Conservation (phyloP, 2,329 filamentous ascomycete species). For the Pseudogymnoascus sp. region DNA sequence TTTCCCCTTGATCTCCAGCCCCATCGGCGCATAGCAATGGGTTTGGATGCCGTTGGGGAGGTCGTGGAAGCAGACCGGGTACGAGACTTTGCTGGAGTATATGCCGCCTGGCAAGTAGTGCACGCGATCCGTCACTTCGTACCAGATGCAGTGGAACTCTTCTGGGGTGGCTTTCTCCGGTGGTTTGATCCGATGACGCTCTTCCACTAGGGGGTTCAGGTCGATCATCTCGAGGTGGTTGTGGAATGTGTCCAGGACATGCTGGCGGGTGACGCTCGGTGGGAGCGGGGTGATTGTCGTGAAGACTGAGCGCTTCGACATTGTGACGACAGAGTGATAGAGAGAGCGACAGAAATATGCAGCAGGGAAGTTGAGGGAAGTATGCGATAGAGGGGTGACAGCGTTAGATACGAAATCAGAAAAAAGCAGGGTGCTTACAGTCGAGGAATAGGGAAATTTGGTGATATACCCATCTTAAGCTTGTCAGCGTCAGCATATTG, state of each 20-base stretch:
- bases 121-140: conserved; percentile 68
- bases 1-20: conserved; percentile 67
- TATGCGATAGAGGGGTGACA: background rate
- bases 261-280: conserved; percentile 53
- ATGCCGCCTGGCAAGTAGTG: conserved; percentile 60
- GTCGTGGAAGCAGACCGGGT: conserved; percentile 74
- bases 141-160: conserved; percentile 68
- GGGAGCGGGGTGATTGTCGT: conserved; percentile 75
- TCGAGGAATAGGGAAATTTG: background rate
- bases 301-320: conserved; percentile 64
- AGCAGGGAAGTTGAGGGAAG: background rate
- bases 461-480: background rate
- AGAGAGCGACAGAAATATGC: background rate
- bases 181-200: conserved; percentile 58
- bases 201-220: conserved; percentile 73
- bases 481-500: background rate
- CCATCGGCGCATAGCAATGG: conserved; percentile 74
- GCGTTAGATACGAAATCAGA: conserved; percentile 14
- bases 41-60: conserved; percentile 66
- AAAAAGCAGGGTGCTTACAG: background rate
- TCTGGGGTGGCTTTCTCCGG: conserved; percentile 59
- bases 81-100: conserved; percentile 59
- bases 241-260: conserved; percentile 68
- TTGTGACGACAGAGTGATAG: conserved; percentile 28
- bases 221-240: conserved; percentile 78